A percentile compares a stretch with the other conserved stretches of the same genome.
These are phyloP conservation scores for Fragilariopsis cylindrus DNA, from an alignment of 108 stramenopile species.

Conservation along the genomic window DNA sequence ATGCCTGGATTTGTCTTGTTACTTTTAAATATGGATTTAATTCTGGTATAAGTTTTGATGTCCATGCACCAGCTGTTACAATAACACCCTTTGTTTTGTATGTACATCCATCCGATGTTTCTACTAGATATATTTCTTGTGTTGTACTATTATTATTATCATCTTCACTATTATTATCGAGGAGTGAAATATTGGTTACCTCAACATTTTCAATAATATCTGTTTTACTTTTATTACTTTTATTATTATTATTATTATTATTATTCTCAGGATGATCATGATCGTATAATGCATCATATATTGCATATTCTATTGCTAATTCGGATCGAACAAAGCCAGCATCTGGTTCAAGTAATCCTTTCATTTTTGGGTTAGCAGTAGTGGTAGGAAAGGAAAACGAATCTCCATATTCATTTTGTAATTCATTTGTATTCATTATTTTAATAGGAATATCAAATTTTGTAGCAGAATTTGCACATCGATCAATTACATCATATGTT, in stretches of 20 bases:
- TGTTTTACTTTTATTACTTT: neutral
- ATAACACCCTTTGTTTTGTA: slow-evolving; percentile 31
- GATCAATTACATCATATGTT: slow-evolving; percentile 3
- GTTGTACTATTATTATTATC: neutral
- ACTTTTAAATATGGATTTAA: slow-evolving; percentile 31
- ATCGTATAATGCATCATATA: neutral
- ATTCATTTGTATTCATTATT: neutral
- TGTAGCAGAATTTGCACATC: slow-evolving; percentile 10
- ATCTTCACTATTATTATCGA: neutral
- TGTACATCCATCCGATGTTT: neutral
- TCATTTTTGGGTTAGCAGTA: neutral
- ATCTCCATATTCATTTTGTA: neutral
- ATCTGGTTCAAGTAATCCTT: neutral
- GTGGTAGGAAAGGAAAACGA: neutral
- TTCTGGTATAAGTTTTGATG: slow-evolving; percentile 14
- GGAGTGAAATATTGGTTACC: neutral
- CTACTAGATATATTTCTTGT: neutral
- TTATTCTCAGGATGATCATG: no score
- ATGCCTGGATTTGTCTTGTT: slow-evolving; percentile 43
- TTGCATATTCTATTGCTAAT: neutral
- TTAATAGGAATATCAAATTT: slow-evolving; percentile 23
- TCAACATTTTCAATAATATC: neutral
- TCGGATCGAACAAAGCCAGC: neutral
- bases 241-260: no score
- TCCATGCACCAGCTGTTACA: slow-evolving; percentile 41